These are phyloP conservation scores for Gillenia trifoliata DNA, from an alignment of 306 rosid species.

Conservation along the genomic window DNA sequence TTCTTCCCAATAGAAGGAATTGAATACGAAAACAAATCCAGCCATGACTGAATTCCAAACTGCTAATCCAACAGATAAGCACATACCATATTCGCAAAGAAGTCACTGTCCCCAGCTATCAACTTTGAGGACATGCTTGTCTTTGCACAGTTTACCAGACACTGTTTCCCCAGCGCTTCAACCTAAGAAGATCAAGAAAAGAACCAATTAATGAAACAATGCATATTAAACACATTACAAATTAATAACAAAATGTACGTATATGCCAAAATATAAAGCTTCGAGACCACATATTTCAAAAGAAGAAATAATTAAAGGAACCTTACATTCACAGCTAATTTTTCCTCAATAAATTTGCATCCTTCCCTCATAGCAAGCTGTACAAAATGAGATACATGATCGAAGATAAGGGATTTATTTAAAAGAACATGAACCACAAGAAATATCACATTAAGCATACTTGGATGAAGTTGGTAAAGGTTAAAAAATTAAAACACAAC, in stretches of 20 bases:
- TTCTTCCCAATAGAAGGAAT: not conserved
- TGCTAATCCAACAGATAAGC: no score
- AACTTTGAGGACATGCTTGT: slow-evolving; percentile 98
- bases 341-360: slow-evolving; percentile 81
- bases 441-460: no score
- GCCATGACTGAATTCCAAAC: no score
- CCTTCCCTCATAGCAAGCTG: slow-evolving; percentile 99
- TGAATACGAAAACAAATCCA: no score
- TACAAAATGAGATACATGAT: slow-evolving; percentile 11
- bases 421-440: no score
- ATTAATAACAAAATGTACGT: not conserved
- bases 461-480: not conserved
- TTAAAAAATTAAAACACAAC: not conserved
- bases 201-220: not conserved
- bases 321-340: slow-evolving; percentile 68
- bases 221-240: not conserved
- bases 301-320: not conserved
- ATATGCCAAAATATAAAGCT: not conserved
- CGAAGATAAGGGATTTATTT: not conserved
- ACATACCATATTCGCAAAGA: slow-evolving; percentile 84
- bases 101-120: slow-evolving; percentile 86
- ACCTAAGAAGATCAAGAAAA: slow-evolving; percentile 42
- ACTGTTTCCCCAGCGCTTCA: slow-evolving; percentile 86
- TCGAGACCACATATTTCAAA: not conserved
- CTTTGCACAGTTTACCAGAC: slow-evolving; percentile 81